Evolutionary conservation across 2,329 filamentous ascomycete species (phyloP), one percentile per base, ranked within the genome.

Genomic region (Meredithiella fracta): DNA sequence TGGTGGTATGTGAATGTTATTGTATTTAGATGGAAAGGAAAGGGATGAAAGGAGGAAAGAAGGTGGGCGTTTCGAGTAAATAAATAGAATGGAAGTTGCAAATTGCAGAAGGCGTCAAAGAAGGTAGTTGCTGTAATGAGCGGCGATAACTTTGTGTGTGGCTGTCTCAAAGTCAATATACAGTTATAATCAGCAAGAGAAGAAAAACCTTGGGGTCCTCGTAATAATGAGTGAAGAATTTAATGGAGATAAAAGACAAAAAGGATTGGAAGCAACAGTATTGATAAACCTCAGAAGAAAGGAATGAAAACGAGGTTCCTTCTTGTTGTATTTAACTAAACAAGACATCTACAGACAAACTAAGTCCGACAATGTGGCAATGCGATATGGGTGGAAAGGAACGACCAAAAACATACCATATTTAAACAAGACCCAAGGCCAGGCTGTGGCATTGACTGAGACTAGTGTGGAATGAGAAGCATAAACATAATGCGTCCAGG

Each of bases 21-120:
- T 52, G 31, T 15, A 20, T 17, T 37, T 8, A 22, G 50, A 40
- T 52, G 47, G 29, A 53, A 23, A 54, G n/a, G 51, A 56, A 53
- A 34, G 23, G 23, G n/a, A 40, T 25, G 23, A 17, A 51, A 4
- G 8, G 15, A 3, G 40, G 20, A 44, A 22, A 53, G 34, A 47
- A 7, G 11, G 5, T 34, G 11, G 38, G 25, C 17, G n/a, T 26
- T 7, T 51, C 25, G 8, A 34, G 26, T 51, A 17, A 53, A 47
- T 25, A 14, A 40, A 17, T n/a, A 34, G 20, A 38, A 40, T 22
- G 11, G 6, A 9, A 3, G 17, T 23, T 14, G 23, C 47, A 25
- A 34, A 34, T 34, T 34, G 29, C 29, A 34, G 29, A 34, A 34
- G 29, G 29, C 29, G 29, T 34, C 29, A 34, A 34, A 34, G 29